Percentiles rank a stretch among this genome's conserved stretches.
Conservation (phyloP, 257 asterid genomes). For the Catharanthus roseus region DNA sequence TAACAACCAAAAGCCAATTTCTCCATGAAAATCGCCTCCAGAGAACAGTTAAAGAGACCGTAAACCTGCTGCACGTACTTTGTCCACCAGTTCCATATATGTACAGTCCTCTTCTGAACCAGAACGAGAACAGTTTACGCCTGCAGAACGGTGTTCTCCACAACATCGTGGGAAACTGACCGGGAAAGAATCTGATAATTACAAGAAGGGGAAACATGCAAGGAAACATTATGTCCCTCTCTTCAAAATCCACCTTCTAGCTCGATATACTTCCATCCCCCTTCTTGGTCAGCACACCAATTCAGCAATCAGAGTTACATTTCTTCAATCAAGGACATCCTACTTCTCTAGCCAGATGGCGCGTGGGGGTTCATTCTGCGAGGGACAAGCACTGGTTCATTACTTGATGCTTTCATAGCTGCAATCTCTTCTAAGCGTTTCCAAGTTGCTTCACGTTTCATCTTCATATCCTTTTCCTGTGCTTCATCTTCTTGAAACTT, state of each 20-base stretch:
- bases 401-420: slow-evolving; percentile 48
- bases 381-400: slow-evolving; percentile 53
- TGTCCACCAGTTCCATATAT: slow-evolving; percentile 40
- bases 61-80: slow-evolving; percentile 30
- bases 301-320: slow-evolving; percentile 11
- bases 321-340: neutral
- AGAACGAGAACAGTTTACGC: slow-evolving; percentile 26
- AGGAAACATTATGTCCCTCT: slow-evolving; percentile 19
- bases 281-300: slow-evolving; percentile 28
- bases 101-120: slow-evolving; percentile 37
- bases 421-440: slow-evolving; percentile 67
- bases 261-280: slow-evolving; percentile 19
- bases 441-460: slow-evolving; percentile 66
- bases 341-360: slow-evolving; percentile 40
- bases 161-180: slow-evolving; percentile 25
- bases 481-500: slow-evolving; percentile 72
- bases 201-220: slow-evolving; percentile 21
- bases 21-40: slow-evolving; percentile 31
- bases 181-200: slow-evolving; percentile 27
- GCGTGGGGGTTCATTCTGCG: slow-evolving; percentile 30
- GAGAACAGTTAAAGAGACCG: slow-evolving; percentile 24
- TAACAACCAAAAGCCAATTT: slow-evolving; percentile 25
- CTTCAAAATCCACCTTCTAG: slow-evolving; percentile 23
- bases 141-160: slow-evolving; percentile 22
- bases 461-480: slow-evolving; percentile 42